Evolutionary conservation across 1,139 yeast species (phyloP).

Genomic region (Pichia sp.): DNA sequence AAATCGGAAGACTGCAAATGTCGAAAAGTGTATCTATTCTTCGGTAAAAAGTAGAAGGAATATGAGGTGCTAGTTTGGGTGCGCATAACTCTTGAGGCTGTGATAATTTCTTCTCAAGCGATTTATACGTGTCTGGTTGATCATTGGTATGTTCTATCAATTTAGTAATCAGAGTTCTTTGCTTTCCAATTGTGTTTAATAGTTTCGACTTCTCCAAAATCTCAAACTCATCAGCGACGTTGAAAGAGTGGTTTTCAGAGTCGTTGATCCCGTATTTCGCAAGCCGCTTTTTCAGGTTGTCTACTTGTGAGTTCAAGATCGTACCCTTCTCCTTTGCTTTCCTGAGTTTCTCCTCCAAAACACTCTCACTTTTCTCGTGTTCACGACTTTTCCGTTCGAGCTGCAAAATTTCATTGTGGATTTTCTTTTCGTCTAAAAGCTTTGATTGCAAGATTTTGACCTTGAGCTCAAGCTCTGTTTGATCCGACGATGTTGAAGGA

Average conservation of each 20-base stretch:
- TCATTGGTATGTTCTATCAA: not conserved
- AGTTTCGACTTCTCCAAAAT: conserved; percentile 13
- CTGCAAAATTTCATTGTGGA: conserved; percentile 3
- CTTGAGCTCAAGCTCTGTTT: conserved; percentile 5
- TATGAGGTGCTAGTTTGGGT: not conserved
- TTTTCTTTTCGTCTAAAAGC: conserved; percentile 8
- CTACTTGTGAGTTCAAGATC: not conserved
- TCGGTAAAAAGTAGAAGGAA: not conserved
- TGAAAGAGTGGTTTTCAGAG: too few relatives aligned
- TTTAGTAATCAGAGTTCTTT: conserved; percentile 9
- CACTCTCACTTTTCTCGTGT: not conserved
- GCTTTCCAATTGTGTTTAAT: conserved; percentile 11
- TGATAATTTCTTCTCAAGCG: not conserved
- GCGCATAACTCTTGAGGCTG: not conserved
- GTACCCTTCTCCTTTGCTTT: not conserved
- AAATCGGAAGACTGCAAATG: not conserved
- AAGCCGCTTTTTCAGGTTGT: not conserved
- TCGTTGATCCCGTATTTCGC: conserved; percentile 10
- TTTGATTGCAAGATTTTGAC: conserved; percentile 13
- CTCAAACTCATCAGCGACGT: conserved; percentile 9
- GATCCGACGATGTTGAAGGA: not conserved
- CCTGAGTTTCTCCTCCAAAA: not conserved
- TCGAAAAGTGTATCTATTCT: conserved; percentile 13
- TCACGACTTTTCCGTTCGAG: not conserved
- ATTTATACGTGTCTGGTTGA: not conserved